Evolutionary conservation across 2,329 filamentous ascomycete genomes (phyloP), one percentile per base, ranked within the genome.

Genomic region (Neonectria sp.): DNA sequence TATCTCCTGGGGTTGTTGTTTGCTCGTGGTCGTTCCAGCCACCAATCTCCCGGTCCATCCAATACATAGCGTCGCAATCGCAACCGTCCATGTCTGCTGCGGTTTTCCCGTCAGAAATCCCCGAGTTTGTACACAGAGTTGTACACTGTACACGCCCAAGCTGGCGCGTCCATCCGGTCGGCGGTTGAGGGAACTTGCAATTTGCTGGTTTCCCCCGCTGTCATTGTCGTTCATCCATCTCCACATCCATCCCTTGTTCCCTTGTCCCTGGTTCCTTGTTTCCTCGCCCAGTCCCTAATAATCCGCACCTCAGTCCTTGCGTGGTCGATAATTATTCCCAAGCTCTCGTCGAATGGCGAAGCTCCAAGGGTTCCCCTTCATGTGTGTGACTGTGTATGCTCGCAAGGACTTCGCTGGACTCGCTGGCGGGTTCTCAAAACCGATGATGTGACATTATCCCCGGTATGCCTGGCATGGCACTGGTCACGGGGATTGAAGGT

Each of bases 1-100:
- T 76, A 76, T 76, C 73, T 76, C 65, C 70, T 73, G 73, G 70
- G 68, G 74, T 67, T 52, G 71, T 73, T 75, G 73, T 72, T 75
- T 73, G 65, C 68, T 71, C 55, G 72, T 67, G 66, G 66, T 73
- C 70, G 72, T 71, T 63, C 67, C 68, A 73, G 68, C 74, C 72
- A 75, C 72, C 68, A 75, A 76, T 74, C 72, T 75, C 73, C 67
- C 72, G 72, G 61, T 72, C 63, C 69, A 65, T 75, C 69, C 68
- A 71, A 61, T 67, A 68, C 60, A 63, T 63, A 75, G 70, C 70
- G 68, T 72, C 67, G 71, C 71, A 74, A 65, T 72, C 63, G 69
- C 68, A 70, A 68, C 63, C 56, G 55, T 64, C 62, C 57, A 51
- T 62, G 61, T 66, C 48, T 66, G 63, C 51, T 65, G 63, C 62